A percentile compares a stretch with the other conserved stretches of the same genome.
Conservation (phyloP, 768 basidiomycete species). For the Mrakia hoshinonis region DNA sequence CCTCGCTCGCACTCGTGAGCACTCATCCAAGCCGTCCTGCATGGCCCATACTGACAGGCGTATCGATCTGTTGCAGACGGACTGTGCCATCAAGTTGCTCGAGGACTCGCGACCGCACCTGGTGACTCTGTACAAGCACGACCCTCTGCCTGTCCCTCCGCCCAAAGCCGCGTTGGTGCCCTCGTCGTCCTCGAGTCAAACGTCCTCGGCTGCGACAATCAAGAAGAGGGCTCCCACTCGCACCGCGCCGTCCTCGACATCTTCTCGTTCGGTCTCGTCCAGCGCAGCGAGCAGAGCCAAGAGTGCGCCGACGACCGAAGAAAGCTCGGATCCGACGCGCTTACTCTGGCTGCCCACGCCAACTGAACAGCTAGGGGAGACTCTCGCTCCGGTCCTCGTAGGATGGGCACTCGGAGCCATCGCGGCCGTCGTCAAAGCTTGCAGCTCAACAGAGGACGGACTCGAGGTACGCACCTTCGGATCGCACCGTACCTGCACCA, state of each 20-base stretch:
- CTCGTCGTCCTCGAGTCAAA: too few species aligned
- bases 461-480: not conserved
- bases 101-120: not conserved
- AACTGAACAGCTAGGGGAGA: not conserved
- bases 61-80: not conserved
- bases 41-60: not conserved
- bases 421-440: not conserved
- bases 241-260: not conserved
- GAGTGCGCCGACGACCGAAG: not conserved
- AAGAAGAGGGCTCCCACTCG: not conserved
- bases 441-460: not conserved
- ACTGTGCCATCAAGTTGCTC: not conserved
- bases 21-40: too few species aligned
- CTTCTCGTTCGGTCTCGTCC: not conserved
- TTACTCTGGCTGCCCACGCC: not conserved
- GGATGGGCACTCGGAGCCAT: not conserved
- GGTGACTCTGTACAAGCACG: not conserved
- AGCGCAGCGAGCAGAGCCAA: not conserved
- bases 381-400: not conserved
- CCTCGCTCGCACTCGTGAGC: conserved; percentile 6
- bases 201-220: not conserved
- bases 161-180: not conserved
- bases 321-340: not conserved
- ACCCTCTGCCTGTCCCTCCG: not conserved
- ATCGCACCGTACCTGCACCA: not conserved